Evolutionary conservation across 2,329 filamentous ascomycete genomes (phyloP).

Genomic region (Cordyceps tenuipes): DNA sequence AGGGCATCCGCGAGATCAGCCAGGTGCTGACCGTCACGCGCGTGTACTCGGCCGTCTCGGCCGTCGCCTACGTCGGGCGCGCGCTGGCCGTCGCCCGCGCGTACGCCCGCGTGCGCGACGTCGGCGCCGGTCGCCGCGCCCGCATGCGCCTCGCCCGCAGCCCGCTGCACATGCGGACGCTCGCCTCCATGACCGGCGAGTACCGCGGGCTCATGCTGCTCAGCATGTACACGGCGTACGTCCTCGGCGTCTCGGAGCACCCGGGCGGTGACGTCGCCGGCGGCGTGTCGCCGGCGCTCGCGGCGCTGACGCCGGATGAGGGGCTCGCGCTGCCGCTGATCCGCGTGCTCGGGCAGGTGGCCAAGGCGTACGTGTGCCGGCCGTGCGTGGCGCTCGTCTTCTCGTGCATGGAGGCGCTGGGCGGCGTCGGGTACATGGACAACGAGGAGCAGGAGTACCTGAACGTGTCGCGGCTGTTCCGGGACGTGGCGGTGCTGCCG

Average conservation of each 20-base stretch:
- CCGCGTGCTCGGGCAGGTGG: slow-evolving; percentile 49
- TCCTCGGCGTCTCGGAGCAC: slow-evolving; percentile 49
- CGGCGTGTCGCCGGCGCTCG: slow-evolving; percentile 16
- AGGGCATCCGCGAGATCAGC: slow-evolving; percentile 59
- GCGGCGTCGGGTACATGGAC: slow-evolving; percentile 58
- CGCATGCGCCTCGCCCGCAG: slow-evolving; percentile 42
- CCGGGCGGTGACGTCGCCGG: slow-evolving; percentile 13
- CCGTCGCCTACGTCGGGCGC: slow-evolving; percentile 45
- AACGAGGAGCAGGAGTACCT: slow-evolving; percentile 55
- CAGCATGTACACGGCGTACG: slow-evolving; percentile 41
- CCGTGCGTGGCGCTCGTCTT: slow-evolving; percentile 41
- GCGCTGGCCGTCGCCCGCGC: slow-evolving; percentile 49
- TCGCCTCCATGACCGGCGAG: slow-evolving; percentile 46
- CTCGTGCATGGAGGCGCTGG: slow-evolving; percentile 55
- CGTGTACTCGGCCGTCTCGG: slow-evolving; percentile 46
- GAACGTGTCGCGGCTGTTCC: slow-evolving; percentile 57
- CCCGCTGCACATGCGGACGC: slow-evolving; percentile 48
- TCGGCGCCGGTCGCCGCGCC: slow-evolving; percentile 35
- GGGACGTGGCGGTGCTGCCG: slow-evolving; percentile 54
- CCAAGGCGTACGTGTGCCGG: slow-evolving; percentile 51
- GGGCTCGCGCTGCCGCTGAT: slow-evolving; percentile 36
- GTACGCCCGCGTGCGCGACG: slow-evolving; percentile 48
- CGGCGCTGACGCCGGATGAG: slow-evolving; percentile 25
- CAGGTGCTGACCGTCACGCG: slow-evolving; percentile 61
- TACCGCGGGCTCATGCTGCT: slow-evolving; percentile 51